Conservation (phyloP, 2,329 filamentous ascomycete genomes). For the Diaporthe capsici region DNA sequence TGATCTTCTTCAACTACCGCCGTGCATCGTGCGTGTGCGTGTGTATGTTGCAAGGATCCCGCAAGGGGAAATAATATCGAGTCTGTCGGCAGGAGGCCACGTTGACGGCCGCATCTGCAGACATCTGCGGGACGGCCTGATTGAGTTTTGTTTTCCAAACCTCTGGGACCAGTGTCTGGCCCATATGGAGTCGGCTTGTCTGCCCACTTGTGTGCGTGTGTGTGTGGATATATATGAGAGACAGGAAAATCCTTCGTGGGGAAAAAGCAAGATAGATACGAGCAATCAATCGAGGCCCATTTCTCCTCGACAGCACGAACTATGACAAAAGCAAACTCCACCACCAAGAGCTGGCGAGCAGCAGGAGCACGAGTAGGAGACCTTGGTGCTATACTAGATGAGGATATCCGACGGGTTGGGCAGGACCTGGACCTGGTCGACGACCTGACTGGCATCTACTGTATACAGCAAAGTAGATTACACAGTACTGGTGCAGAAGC, state of each 20-base stretch:
- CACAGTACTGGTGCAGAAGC: constrained; percentile 9
- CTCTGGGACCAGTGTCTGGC: constrained; percentile 13
- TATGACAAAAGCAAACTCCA: constrained; percentile 26
- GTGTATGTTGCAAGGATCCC: constrained; percentile 18
- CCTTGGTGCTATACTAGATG: background rate
- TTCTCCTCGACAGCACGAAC: constrained; percentile 20
- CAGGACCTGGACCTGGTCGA: background rate
- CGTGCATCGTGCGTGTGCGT: constrained; percentile 21
- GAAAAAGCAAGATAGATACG: constrained; percentile 26
- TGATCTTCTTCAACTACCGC: constrained; percentile 12
- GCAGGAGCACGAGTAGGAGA: constrained; percentile 1
- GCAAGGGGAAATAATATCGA: constrained; percentile 31
- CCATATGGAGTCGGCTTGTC: background rate
- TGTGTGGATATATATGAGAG: background rate
- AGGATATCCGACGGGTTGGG: constrained; percentile 14
- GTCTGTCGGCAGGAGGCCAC: constrained; percentile 28
- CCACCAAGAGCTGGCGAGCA: constrained; percentile 7
- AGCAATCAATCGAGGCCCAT: background rate
- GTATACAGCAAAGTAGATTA: constrained; percentile 1
- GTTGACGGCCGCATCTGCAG: constrained; percentile 26
- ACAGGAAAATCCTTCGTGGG: constrained; percentile 1
- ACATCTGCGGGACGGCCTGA: constrained; percentile 29
- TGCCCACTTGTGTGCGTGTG: background rate
- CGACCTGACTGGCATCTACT: background rate
- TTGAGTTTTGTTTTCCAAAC: constrained; percentile 32